Evolutionary conservation across 2,329 filamentous ascomycete species (phyloP).

Genomic region (Fusarium setosum): DNA sequence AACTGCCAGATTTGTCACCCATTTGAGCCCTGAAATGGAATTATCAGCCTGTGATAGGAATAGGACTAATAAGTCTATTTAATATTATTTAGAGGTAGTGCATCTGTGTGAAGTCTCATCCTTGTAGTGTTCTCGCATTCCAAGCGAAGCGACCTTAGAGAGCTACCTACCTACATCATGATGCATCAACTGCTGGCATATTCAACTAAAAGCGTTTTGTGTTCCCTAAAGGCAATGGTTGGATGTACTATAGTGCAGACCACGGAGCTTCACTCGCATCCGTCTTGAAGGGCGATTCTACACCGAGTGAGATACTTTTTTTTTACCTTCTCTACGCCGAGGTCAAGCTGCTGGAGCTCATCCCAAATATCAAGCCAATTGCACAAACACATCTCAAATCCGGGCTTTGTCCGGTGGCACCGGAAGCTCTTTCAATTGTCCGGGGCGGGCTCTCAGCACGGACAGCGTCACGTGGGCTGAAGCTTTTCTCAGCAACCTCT

Average conservation of each 20-base stretch:
- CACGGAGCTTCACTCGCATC: too few relatives aligned
- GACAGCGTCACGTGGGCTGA: constrained; percentile 21
- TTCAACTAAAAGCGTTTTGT: too few relatives aligned
- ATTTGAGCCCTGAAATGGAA: too few relatives aligned
- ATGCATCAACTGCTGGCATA: not conserved
- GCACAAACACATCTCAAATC: constrained; percentile 9
- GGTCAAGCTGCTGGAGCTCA: constrained; percentile 21
- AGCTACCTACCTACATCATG: constrained; percentile 2
- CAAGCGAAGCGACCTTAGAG: too few relatives aligned
- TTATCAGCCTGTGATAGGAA: too few relatives aligned
- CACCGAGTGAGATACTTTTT: not conserved
- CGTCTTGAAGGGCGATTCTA: not conserved
- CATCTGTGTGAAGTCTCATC: too few relatives aligned
- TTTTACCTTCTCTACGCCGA: too few relatives aligned
- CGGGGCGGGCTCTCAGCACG: constrained; percentile 2
- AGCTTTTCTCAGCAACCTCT: constrained; percentile 27
- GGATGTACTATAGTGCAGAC: too few relatives aligned
- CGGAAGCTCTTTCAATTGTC: constrained; percentile 15
- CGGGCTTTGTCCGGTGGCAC: not conserved
- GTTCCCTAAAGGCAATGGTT: too few relatives aligned
- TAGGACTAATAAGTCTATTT: too few relatives aligned
- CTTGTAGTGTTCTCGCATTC: too few relatives aligned
- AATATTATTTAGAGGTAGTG: not conserved
- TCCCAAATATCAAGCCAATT: constrained; percentile 35
- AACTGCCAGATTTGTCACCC: not conserved